phyloP scores from a whole-genome alignment of 345 rosid genomes.

The Cardamine occulta region DNA sequence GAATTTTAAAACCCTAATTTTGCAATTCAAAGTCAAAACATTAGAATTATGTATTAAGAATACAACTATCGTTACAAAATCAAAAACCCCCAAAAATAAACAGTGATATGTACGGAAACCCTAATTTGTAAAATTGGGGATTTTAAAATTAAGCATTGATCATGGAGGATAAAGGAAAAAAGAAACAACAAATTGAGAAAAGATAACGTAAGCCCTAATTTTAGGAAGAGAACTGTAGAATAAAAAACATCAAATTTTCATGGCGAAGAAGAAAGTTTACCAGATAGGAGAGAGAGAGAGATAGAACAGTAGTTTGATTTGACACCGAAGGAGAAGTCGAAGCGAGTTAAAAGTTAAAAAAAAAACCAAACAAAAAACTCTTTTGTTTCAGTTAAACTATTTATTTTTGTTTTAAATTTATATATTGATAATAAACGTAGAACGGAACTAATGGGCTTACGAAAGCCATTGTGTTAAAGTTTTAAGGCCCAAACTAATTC shows the following conservation, averaged over 20 bases:
- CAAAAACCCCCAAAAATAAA: slow-evolving; percentile 23
- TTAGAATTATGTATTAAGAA: background rate
- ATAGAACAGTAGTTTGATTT: slow-evolving; percentile 39
- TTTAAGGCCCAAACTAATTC: background rate
- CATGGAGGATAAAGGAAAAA: background rate
- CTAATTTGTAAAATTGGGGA: slow-evolving; percentile 23
- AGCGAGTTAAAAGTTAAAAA: slow-evolving; percentile 37
- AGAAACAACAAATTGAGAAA: background rate
- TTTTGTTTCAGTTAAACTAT: slow-evolving; percentile 23
- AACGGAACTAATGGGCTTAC: slow-evolving; percentile 3
- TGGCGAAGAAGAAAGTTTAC: slow-evolving; percentile 42
- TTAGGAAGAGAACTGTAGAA: slow-evolving; percentile 19
- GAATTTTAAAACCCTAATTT: slow-evolving; percentile 21
- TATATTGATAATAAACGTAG: background rate
- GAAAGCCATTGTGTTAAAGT: background rate
- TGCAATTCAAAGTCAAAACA: slow-evolving; percentile 4
- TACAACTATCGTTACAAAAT: background rate
- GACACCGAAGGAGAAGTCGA: slow-evolving; percentile 31
- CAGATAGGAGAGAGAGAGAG: slow-evolving; percentile 37
- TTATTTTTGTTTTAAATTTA: background rate
- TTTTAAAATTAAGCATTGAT: background rate
- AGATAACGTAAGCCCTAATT: slow-evolving; percentile 5
- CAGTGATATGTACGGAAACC: slow-evolving; percentile 26
- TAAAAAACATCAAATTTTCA: slow-evolving; percentile 32
- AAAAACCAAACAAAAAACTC: slow-evolving; percentile 14